Evolutionary conservation across 192 early-diverging fungal genomes (phyloP), one percentile per base, ranked within the genome.

Genomic region (Backusella luteola): DNA sequence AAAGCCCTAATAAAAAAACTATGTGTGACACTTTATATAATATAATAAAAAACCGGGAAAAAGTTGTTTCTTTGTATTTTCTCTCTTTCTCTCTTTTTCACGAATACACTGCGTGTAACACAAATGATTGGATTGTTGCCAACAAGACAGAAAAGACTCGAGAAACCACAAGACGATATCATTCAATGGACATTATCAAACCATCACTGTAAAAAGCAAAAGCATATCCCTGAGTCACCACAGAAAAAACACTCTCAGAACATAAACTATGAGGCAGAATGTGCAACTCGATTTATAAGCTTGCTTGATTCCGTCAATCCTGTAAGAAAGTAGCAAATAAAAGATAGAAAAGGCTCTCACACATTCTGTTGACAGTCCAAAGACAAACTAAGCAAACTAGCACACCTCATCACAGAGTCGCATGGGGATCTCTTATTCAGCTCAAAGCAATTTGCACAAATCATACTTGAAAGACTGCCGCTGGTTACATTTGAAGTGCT

Each of bases 171-270:
- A 56, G 53, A 56, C 21, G 53, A 56, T 56, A 26, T 9, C 6
- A 56, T 56, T 8, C 53, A 56, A 56, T 56, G 53, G 53, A 56
- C 53, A 21, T 56, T 56, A 56, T 56, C 53, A 56, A 56, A 56
- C 1, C 53, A 56, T 11, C 21, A 56, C 9, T 56, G 2, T 11
- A 56, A 56, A 56, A 56, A 56, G 21, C 53, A n/a, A 56, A 56
- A 56, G 8, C 19, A 56, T 56, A 56, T 21, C 5, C 5, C 53
- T 56, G 53, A 56, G 9, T 9, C 26, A 21, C 53, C 19, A 21
- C 53, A 9, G 1, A 17, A 53, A 53, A 6, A 53, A 52, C 19
- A n/a, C 19, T 21, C 17, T 2, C 17, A 53, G 6, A 0, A n/a
- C n/a, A 56, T 44, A 21, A 8, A 12, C 19, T 56, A 56, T 26